phyloP scores from a whole-genome alignment of 2,329 filamentous ascomycete genomes.

The Paecilomyces sp. region DNA sequence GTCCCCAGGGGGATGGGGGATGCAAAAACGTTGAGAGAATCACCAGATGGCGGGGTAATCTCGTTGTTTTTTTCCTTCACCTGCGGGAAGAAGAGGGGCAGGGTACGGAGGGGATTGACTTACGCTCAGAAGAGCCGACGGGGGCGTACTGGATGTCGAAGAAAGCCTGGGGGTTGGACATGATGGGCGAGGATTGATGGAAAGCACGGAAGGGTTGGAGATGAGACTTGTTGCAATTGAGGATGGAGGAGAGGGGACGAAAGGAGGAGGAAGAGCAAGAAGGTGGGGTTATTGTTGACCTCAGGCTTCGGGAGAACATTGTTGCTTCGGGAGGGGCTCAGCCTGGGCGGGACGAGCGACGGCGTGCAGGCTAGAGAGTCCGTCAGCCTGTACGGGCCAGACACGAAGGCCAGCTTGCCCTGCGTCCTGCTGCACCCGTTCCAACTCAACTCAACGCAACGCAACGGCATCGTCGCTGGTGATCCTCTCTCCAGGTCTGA shows the following conservation, averaged over 20 bases:
- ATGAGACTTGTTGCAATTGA: constrained; percentile 25
- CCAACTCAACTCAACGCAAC: no score
- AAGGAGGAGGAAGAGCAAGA: constrained; percentile 30
- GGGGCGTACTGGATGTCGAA: constrained; percentile 64
- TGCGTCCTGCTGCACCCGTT: background rate
- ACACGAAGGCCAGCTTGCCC: background rate
- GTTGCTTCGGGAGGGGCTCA: constrained; percentile 26
- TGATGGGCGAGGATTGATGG: constrained; percentile 62
- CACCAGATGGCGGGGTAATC: constrained; percentile 5
- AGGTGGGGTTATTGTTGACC: constrained; percentile 38
- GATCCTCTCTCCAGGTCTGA: background rate
- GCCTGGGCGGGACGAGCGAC: constrained; percentile 2
- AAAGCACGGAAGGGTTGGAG: constrained; percentile 41
- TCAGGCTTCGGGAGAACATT: constrained; percentile 36
- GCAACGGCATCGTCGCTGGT: no score
- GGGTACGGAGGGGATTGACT: constrained; percentile 10
- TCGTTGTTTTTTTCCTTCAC: background rate
- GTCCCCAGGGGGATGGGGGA: constrained; percentile 2
- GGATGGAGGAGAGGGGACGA: constrained; percentile 28
- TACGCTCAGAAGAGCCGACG: constrained; percentile 20
- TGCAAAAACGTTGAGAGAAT: background rate
- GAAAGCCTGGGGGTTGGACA: constrained; percentile 63
- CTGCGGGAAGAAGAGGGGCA: constrained; percentile 8
- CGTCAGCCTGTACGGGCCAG: constrained; percentile 1
- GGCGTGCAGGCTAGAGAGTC: constrained; percentile 1